Base-by-base conservation (phyloP, 2,329 filamentous ascomycete species). In the Pseudonectria foliicola region DNA sequence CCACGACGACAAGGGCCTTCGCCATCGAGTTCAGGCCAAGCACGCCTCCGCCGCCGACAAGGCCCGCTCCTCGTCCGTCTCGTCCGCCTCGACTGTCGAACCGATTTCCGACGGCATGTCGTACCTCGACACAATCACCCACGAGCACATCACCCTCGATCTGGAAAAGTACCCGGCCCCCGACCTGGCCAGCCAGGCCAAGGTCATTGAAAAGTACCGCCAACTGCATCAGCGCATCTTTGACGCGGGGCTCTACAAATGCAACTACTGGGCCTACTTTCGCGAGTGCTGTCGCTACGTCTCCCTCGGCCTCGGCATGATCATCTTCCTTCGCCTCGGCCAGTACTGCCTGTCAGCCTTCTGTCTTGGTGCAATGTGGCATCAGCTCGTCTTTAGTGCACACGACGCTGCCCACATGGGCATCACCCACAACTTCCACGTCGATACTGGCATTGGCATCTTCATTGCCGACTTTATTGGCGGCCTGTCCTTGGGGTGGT, bases 371-470 rank as follows among this genome's bases (percentile, higher is more conserved):
- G 70, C 76, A 43, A 74, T 94, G 54, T 96, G 92, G 90, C 92
- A 96, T 55, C 92, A 96, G 57, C 73, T 96, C 18, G 84, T 90
- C 33, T 98, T 98, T 56, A 82, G 82, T 1, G 92, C 86, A 41
- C 92, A 98, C 60, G 92, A 98, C 67, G 86, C 90, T 33, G 89
- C 87, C 6, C 92, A 98, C 61, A 94, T 95, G 83, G 92, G 86
- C 46, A 95, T 98, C 50, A 98, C 92, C 3, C 90, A 96, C 61
- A 72, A 82, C 56, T 96, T 90, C 57, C 80, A 84, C 32, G 63
- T 78, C 25, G 92, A 98, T 59, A 83, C 82, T 2, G 70, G 83
- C 31, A 86, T 98, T 43, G 90, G 87, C 31, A 95, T 96, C 54
- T 64, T 94, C 45, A 83, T 95, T 52, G 88, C 89, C 34, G 84